Evolutionary conservation across 371 early-diverging fungal species (phyloP).

Genomic region (Nosema muscidifuracis): DNA sequence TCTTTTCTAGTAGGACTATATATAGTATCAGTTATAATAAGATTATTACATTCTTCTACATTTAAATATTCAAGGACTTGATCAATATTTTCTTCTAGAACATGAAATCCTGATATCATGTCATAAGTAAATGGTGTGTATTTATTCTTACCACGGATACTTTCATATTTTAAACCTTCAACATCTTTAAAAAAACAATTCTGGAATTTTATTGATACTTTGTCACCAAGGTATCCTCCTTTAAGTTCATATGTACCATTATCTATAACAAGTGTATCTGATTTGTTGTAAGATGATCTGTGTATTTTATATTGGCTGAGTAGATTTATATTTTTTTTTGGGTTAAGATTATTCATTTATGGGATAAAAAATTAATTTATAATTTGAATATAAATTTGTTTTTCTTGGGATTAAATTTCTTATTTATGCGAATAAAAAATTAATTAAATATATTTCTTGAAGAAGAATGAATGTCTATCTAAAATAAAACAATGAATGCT

Average conservation of each 20-base stretch:
- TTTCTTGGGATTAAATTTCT: no score
- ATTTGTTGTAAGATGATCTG: conserved; percentile 1
- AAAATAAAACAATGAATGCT: no score
- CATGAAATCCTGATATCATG: conserved; percentile 58
- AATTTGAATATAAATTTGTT: no score
- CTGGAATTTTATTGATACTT: conserved; percentile 34
- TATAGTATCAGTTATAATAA: conserved; percentile 60
- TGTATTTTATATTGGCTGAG: not conserved
- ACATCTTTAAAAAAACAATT: conserved; percentile 57
- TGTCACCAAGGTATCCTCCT: conserved; percentile 48
- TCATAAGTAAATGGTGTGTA: conserved; percentile 22
- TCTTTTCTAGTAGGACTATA: conserved; percentile 49
- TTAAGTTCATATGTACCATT: conserved; percentile 60
- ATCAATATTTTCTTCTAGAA: conserved; percentile 56
- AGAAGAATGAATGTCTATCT: no score
- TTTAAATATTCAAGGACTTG: conserved; percentile 52
- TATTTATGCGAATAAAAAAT: no score
- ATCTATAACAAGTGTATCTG: conserved; percentile 57
- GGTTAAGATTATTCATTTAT: no score
- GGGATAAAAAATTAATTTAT: no score
- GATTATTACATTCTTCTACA: conserved; percentile 26
- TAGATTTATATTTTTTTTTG: not conserved
- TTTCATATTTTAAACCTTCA: conserved; percentile 59
- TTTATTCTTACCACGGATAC: not conserved
- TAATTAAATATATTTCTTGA: no score